Evolutionary conservation across 164 flowering plant genomes (phyloP).

Genomic region (Kalanchoe fedtschenkoi): DNA sequence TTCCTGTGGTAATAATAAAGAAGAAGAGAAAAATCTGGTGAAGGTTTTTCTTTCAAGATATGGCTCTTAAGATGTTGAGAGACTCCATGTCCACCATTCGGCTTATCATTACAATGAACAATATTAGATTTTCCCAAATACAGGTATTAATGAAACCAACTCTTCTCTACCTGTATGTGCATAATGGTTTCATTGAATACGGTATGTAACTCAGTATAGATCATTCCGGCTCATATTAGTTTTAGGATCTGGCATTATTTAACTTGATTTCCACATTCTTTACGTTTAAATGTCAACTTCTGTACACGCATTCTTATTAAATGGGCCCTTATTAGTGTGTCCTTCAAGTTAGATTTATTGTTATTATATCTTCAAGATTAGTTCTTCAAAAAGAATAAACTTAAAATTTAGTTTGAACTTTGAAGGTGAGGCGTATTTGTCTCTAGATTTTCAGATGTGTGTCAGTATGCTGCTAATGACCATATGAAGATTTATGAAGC

Average conservation of each 20-base stretch:
- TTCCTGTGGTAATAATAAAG: conserved; percentile 23
- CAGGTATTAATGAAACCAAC: conserved; percentile 37
- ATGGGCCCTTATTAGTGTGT: neutral
- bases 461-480: neutral
- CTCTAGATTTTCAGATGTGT: neutral
- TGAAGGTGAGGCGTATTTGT: neutral
- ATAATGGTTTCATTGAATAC: neutral
- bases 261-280: neutral
- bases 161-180: neutral
- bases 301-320: neutral
- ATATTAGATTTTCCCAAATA: conserved; percentile 59
- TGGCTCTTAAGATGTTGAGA: conserved; percentile 58
- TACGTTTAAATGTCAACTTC: neutral
- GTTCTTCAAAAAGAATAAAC: neutral
- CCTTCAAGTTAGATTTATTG: neutral
- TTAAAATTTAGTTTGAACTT: neutral
- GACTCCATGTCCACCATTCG: conserved; percentile 47
- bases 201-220: neutral
- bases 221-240: neutral
- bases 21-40: conserved; percentile 28
- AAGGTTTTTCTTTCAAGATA: conserved; percentile 54
- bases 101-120: conserved; percentile 74
- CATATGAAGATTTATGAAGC: neutral
- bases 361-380: neutral
- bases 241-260: neutral